These are phyloP conservation scores for Xanthoparmelia taractica DNA, from an alignment of 495 filamentous ascomycete species.

Conservation along the genomic window DNA sequence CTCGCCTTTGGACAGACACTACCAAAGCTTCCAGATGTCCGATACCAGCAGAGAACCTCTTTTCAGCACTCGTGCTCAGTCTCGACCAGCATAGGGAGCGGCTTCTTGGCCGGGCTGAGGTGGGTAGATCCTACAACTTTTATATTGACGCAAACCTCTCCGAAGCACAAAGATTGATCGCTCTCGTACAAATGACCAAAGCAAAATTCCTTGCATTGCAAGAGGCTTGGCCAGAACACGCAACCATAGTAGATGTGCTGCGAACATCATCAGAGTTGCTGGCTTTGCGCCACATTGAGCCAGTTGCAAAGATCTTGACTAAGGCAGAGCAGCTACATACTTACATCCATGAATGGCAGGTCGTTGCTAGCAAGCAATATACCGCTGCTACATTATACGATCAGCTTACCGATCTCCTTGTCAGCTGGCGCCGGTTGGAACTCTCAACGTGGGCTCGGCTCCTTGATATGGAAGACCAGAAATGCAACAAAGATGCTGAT, in stretches of 20 bases:
- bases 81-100: slow-evolving; percentile 51
- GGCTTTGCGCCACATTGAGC: slow-evolving; percentile 68
- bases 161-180: slow-evolving; percentile 64
- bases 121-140: slow-evolving; percentile 64
- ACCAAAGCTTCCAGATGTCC: slow-evolving; percentile 28
- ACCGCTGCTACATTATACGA: slow-evolving; percentile 62
- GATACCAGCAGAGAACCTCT: slow-evolving; percentile 43
- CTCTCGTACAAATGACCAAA: slow-evolving; percentile 56
- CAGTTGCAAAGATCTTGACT: slow-evolving; percentile 73
- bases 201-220: slow-evolving; percentile 63
- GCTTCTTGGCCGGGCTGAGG: slow-evolving; percentile 36
- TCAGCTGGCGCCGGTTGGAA: slow-evolving; percentile 84
- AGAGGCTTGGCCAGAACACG: slow-evolving; percentile 62
- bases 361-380: slow-evolving; percentile 73
- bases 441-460: slow-evolving; percentile 84
- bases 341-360: slow-evolving; percentile 85
- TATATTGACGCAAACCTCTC: slow-evolving; percentile 70
- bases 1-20: slow-evolving; percentile 10
- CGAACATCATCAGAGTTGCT: slow-evolving; percentile 63
- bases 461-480: slow-evolving; percentile 75
- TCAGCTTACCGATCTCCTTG: slow-evolving; percentile 63
- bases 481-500: slow-evolving; percentile 63
- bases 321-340: slow-evolving; percentile 77
- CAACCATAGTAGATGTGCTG: slow-evolving; percentile 68
- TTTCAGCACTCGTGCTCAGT: slow-evolving; percentile 58